Conservation (phyloP, 768 basidiomycete genomes). For the Mycena albidolilacea region DNA sequence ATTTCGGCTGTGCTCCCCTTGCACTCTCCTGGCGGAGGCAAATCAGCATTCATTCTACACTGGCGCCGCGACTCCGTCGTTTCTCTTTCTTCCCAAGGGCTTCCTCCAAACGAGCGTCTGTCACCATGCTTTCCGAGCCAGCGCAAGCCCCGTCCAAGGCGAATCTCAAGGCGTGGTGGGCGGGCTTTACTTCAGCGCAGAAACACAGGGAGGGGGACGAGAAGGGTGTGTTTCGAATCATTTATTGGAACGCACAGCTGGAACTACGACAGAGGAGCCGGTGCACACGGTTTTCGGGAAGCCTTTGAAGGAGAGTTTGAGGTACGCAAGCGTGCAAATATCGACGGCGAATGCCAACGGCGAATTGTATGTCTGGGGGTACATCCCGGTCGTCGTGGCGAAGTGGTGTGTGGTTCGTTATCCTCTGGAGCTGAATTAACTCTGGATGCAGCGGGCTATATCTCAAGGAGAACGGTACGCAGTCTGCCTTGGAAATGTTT, state of each 20-base stretch:
- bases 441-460: constrained; percentile 80
- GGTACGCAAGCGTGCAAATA: constrained; percentile 93
- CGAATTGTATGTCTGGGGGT: constrained; percentile 91
- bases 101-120: constrained; percentile 28
- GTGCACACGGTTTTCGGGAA: constrained; percentile 84
- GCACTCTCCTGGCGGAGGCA: too few species aligned
- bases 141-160: constrained; percentile 63
- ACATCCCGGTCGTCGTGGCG: constrained; percentile 97
- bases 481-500: background rate
- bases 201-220: constrained; percentile 68
- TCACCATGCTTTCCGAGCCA: constrained; percentile 34
- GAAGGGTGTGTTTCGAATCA: constrained; percentile 45
- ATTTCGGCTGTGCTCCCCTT: too few species aligned
- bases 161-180: constrained; percentile 87
- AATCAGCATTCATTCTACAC: constrained; percentile 9
- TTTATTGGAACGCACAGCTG: constrained; percentile 10
- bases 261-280: constrained; percentile 47
- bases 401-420: constrained; percentile 78
- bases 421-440: background rate
- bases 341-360: constrained; percentile 89
- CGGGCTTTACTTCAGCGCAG: constrained; percentile 78
- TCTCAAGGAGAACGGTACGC: constrained; percentile 92
- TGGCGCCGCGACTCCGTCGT: constrained; percentile 34
- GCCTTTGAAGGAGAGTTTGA: constrained; percentile 86
- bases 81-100: constrained; percentile 35